Percentiles rank a stretch among this genome's conserved stretches.
Conservation (phyloP, 352 stramenopile species). For the Peronospora tabacina region DNA sequence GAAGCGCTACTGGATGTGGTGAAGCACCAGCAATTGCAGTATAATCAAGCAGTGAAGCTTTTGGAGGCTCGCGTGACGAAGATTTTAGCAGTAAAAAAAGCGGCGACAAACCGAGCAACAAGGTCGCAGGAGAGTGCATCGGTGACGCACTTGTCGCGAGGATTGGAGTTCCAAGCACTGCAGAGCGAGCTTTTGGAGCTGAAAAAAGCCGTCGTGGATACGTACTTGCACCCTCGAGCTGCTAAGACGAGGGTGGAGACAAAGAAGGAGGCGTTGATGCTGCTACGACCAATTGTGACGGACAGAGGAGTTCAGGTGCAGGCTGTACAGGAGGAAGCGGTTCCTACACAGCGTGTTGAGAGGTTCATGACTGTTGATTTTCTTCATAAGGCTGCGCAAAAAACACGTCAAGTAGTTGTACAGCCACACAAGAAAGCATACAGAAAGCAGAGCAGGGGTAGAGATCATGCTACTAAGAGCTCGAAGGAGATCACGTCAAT, state of each 20-base stretch:
- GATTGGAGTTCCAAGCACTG: conserved; percentile 29
- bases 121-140: conserved; percentile 4
- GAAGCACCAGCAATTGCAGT: conserved; percentile 38
- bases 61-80: conserved; percentile 21
- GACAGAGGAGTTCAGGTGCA: conserved; percentile 4
- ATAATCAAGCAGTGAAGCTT: conserved; percentile 30
- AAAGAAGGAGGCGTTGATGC: conserved; percentile 14
- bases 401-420: background rate
- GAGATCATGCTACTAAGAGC: conserved; percentile 25
- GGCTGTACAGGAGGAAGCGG: background rate
- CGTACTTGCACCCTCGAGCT: conserved; percentile 19
- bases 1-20: conserved; percentile 30
- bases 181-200: conserved; percentile 33
- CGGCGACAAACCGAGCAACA: background rate
- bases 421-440: background rate
- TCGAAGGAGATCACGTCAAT: conserved; percentile 16
- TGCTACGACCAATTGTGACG: conserved; percentile 9
- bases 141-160: conserved; percentile 9
- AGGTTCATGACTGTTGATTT: background rate
- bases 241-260: conserved; percentile 11
- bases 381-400: background rate
- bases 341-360: background rate
- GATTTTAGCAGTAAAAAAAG: conserved; percentile 20
- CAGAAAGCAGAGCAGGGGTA: background rate
- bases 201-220: conserved; percentile 30